A percentile compares a stretch with the other conserved stretches of the same genome.
phyloP scores from a whole-genome alignment of 2,329 filamentous ascomycete species.

The Fusarium napiforme region DNA sequence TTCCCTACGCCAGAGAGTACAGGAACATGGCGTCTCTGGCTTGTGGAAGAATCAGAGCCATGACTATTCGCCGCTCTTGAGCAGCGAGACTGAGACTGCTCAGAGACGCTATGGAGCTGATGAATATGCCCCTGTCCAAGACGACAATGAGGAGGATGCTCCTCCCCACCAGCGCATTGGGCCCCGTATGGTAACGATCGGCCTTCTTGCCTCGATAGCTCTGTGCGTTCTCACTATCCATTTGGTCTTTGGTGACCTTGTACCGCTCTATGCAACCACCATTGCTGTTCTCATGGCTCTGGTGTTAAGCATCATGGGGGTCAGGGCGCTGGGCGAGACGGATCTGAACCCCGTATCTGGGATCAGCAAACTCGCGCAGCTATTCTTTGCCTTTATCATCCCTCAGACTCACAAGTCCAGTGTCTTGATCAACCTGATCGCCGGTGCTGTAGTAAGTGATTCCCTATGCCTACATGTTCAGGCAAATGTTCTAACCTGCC shows the following conservation, averaged over 20 bases:
- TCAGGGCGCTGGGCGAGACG: conserved; percentile 79
- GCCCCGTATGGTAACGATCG: conserved; percentile 74
- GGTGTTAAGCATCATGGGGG: conserved; percentile 78
- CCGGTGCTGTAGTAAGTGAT: conserved; percentile 76
- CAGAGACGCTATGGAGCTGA: conserved; percentile 5
- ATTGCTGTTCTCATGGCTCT: conserved; percentile 87
- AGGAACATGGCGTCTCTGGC: conserved; percentile 35
- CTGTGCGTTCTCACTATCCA: conserved; percentile 87
- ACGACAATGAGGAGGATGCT: conserved; percentile 76
- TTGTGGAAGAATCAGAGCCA: conserved; percentile 33
- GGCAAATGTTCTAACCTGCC: conserved; percentile 1
- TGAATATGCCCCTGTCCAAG: conserved; percentile 40
- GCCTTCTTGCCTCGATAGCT: conserved; percentile 78
- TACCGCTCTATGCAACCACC: conserved; percentile 80
- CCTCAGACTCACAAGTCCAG: conserved; percentile 83
- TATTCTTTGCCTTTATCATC: conserved; percentile 92
- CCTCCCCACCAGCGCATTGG: conserved; percentile 85
- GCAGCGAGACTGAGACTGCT: conserved; percentile 9
- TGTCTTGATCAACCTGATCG: conserved; percentile 94
- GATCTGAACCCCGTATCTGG: conserved; percentile 96
- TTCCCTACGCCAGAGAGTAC: conserved; percentile 24
- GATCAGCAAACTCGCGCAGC: conserved; percentile 94
- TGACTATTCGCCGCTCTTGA: conserved; percentile 41
- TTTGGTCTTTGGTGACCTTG: conserved; percentile 82
- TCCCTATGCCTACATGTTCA: not conserved